Percentiles rank a stretch among this genome's conserved stretches.
These are phyloP conservation scores for Schizophyllum commune DNA, from an alignment of 1,284 basidiomycete species.

Conservation along the genomic window DNA sequence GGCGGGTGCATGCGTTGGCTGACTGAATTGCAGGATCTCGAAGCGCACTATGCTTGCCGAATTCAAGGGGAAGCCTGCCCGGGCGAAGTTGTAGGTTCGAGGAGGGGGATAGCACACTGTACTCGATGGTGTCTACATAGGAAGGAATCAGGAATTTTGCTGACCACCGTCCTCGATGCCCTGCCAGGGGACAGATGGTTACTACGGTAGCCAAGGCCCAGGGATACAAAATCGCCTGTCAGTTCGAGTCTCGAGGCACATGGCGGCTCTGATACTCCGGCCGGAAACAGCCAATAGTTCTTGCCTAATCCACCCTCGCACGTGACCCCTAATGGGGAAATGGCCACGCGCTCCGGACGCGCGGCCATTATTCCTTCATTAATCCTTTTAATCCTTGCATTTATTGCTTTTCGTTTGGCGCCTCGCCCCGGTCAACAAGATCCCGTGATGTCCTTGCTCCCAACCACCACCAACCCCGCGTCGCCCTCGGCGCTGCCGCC, in stretches of 20 bases:
- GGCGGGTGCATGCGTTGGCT: neutral
- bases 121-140: neutral
- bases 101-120: neutral
- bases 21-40: slow-evolving; percentile 47
- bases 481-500: too few species aligned
- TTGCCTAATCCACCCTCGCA: too few species aligned
- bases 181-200: neutral
- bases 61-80: slow-evolving; percentile 47
- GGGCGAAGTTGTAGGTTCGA: slow-evolving; percentile 36
- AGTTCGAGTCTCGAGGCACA: neutral
- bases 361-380: too few species aligned
- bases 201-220: neutral
- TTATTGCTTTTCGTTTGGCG: too few species aligned
- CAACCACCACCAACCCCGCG: too few species aligned
- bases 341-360: too few species aligned
- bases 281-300: neutral
- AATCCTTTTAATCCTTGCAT: too few species aligned
- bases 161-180: too few species aligned
- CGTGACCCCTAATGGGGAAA: too few species aligned
- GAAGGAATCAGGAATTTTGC: too few species aligned
- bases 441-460: too few species aligned
- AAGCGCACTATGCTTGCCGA: slow-evolving; percentile 69
- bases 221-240: neutral
- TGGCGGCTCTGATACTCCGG: neutral
- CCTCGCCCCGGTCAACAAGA: too few species aligned